Percentiles rank a stretch among this genome's conserved stretches.
Conservation (phyloP, 345 rosid genomes). For the Linum lewisii region DNA sequence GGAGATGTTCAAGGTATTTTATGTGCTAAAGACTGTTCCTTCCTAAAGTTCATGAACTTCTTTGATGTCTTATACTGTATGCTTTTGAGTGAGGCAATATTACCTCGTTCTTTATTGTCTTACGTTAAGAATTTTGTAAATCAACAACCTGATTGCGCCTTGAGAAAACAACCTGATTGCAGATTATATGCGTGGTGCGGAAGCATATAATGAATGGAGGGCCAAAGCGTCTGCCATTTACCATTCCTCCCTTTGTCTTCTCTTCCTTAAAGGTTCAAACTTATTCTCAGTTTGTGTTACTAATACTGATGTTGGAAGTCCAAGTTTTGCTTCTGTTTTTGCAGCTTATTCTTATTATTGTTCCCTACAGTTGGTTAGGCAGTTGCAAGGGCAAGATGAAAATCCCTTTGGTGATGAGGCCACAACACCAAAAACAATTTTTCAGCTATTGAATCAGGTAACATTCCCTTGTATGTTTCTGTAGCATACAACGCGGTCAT, state of each 20-base stretch:
- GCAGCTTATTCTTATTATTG: constrained; percentile 6
- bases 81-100: too few relatives aligned
- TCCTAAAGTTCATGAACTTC: too few relatives aligned
- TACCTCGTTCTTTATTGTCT: too few relatives aligned
- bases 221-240: constrained; percentile 76
- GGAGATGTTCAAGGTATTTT: constrained; percentile 90
- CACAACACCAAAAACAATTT: constrained; percentile 73
- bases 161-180: constrained; percentile 20
- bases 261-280: constrained; percentile 68
- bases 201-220: constrained; percentile 87
- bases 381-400: constrained; percentile 80
- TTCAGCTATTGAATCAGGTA: constrained; percentile 91
- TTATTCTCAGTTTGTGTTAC: constrained; percentile 2
- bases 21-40: neutral
- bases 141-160: neutral
- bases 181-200: constrained; percentile 75
- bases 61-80: too few relatives aligned
- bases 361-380: constrained; percentile 58
- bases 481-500: neutral
- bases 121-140: neutral
- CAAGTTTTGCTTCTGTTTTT: neutral
- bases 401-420: constrained; percentile 88
- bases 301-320: neutral
- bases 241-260: constrained; percentile 90
- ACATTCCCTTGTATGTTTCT: neutral